Conservation (phyloP, 768 basidiomycete genomes). For the Russula dissimulans region DNA sequence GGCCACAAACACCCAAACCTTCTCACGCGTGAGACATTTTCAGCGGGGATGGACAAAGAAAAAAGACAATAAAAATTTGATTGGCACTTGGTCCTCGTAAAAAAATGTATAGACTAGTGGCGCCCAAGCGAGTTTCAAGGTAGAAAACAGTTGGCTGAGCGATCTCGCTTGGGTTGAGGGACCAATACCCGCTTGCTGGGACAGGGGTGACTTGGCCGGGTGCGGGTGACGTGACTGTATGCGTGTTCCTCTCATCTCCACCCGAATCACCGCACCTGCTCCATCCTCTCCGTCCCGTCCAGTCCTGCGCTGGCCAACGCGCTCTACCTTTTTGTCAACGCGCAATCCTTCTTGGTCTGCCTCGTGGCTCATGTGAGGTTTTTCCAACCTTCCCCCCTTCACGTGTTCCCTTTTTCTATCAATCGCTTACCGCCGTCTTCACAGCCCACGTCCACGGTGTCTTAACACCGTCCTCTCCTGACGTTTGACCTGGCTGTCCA, state of each 20-base stretch:
- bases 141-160: background rate
- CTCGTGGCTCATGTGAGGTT: constrained; percentile 14
- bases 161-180: background rate
- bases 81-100: background rate
- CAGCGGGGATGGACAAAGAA: no score
- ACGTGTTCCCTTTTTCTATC: constrained; percentile 1
- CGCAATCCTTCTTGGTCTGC: background rate
- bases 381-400: background rate
- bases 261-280: background rate
- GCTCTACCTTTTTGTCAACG: background rate
- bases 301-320: background rate
- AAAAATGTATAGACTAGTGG: constrained; percentile 5
- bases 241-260: background rate
- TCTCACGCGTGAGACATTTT: background rate
- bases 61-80: background rate
- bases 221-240: background rate
- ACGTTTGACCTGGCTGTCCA: constrained; percentile 48
- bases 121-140: constrained; percentile 9
- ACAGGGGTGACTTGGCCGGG: background rate
- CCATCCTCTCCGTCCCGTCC: background rate
- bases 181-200: background rate
- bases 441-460: constrained; percentile 28
- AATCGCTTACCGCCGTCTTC: constrained; percentile 1
- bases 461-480: constrained; percentile 27
- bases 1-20: background rate